Conservation (phyloP, 495 filamentous ascomycete genomes). For the Hypoxylon lienhwacheense region DNA sequence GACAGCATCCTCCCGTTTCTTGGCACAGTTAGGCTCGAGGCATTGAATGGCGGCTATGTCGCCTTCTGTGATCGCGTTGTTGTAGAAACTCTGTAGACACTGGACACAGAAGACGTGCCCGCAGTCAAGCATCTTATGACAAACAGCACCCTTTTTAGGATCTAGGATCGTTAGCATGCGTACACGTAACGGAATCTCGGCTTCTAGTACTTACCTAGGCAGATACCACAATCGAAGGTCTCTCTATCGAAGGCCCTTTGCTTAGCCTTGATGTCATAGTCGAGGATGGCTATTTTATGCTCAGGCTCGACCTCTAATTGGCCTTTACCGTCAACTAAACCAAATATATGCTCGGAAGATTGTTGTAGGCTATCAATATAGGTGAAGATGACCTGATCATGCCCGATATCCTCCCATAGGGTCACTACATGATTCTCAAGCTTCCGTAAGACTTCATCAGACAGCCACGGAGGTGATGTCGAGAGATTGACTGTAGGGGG, state of each 20-base stretch:
- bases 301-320: conserved; percentile 57
- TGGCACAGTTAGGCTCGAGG: conserved; percentile 73
- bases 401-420: conserved; percentile 84
- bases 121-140: conserved; percentile 77
- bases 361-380: conserved; percentile 89
- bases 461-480: conserved; percentile 71
- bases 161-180: conserved; percentile 54
- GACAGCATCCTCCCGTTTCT: conserved; percentile 49
- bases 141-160: conserved; percentile 83
- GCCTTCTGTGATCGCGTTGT: conserved; percentile 80
- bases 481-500: conserved; percentile 69
- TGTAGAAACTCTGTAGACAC: conserved; percentile 89
- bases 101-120: conserved; percentile 86
- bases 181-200: not conserved
- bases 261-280: conserved; percentile 74
- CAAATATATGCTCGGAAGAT: conserved; percentile 74
- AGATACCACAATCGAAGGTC: conserved; percentile 89
- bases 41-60: conserved; percentile 78
- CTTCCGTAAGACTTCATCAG: conserved; percentile 54
- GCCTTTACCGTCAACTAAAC: conserved; percentile 58
- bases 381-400: conserved; percentile 72
- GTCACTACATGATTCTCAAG: conserved; percentile 61
- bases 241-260: conserved; percentile 74
- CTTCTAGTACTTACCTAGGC: conserved; percentile 56
- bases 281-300: conserved; percentile 72